phyloP scores from a whole-genome alignment of 768 basidiomycete species.

The Trichaptum fuscoviolaceum region DNA sequence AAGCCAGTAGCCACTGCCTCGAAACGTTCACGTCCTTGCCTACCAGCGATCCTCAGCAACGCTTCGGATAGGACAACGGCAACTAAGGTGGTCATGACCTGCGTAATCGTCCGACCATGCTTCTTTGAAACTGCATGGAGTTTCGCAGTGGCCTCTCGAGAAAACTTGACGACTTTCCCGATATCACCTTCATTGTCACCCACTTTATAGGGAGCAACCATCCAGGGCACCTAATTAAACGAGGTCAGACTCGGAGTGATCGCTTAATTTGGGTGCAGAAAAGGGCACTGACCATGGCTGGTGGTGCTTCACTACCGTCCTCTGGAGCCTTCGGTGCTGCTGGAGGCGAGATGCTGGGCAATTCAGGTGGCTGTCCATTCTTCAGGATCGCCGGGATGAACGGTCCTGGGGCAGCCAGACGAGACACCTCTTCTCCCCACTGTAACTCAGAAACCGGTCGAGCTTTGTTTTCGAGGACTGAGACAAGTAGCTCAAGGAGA shows the following conservation, averaged over 20 bases:
- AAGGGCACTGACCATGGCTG: background rate
- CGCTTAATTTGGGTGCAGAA: background rate
- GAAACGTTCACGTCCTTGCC: constrained; percentile 1
- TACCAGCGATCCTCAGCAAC: background rate
- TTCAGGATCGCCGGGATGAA: background rate
- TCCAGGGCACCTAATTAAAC: background rate
- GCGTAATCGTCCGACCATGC: constrained; percentile 3
- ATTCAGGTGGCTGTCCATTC: background rate
- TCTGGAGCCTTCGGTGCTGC: background rate
- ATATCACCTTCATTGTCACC: background rate
- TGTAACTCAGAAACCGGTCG: background rate
- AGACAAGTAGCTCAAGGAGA: background rate
- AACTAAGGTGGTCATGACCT: constrained; percentile 5
- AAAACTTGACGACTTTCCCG: background rate
- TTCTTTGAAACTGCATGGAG: constrained; percentile 4
- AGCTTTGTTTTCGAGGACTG: constrained; percentile 4
- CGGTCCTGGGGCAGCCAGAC: constrained; percentile 4
- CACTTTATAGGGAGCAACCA: background rate
- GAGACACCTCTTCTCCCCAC: constrained; percentile 6
- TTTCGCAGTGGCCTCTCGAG: constrained; percentile 4
- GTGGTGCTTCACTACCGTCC: background rate
- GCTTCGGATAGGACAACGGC: constrained; percentile 3
- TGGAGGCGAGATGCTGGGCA: background rate
- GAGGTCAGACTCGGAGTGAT: background rate
- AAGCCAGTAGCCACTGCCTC: background rate